Conservation (phyloP, 2,329 filamentous ascomycete genomes). For the Dactylellina drechsleri region DNA sequence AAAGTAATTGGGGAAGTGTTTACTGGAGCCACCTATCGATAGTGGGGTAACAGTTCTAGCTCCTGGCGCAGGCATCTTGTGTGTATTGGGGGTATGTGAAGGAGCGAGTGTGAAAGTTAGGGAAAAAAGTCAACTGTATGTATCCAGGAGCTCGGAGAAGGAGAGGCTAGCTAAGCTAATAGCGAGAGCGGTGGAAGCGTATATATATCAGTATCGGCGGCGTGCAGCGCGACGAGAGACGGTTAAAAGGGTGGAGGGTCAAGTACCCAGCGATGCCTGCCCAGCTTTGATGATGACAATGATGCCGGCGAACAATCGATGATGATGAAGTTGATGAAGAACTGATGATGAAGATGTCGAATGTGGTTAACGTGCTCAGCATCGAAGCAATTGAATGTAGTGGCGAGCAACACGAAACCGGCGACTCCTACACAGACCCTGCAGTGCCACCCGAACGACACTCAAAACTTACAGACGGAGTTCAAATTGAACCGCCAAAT, state of each 20-base stretch:
- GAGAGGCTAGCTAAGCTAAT: neutral
- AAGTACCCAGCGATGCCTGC: neutral
- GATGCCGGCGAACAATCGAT: no score
- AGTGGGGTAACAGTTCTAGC: conserved; percentile 48
- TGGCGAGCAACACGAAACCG: no score
- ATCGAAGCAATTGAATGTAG: no score
- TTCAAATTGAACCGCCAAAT: no score
- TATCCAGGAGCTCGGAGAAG: conserved; percentile 8
- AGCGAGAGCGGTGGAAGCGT: neutral
- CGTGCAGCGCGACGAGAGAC: neutral
- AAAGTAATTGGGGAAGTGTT: conserved; percentile 1
- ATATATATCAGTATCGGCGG: no score
- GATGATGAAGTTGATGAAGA: conserved; percentile 8
- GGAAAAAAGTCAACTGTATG: neutral
- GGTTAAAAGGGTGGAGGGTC: neutral
- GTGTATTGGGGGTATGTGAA: conserved; percentile 5
- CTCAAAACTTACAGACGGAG: no score
- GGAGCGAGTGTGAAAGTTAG: neutral
- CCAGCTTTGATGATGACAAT: no score
- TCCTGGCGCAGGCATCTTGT: conserved; percentile 40
- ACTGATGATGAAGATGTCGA: neutral
- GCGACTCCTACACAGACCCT: no score
- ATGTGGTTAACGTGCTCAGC: no score
- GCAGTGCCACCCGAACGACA: no score
- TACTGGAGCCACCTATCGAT: conserved; percentile 53